Evolutionary conservation across 371 early-diverging fungal species (phyloP), one percentile per base, ranked within the genome.

Genomic region (Mortierella sp.): DNA sequence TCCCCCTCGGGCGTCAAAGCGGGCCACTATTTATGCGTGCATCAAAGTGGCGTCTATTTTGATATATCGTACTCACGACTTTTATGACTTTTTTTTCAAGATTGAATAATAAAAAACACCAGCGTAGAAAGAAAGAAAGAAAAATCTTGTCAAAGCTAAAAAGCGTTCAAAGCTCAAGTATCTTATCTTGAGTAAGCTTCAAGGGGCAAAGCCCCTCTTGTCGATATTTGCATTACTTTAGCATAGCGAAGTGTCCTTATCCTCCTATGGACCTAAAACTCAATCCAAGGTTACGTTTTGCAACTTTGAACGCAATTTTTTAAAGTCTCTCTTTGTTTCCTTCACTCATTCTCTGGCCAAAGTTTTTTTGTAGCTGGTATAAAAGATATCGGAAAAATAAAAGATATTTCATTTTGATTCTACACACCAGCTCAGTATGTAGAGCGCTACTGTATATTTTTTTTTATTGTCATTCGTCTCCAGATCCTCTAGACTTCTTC

Each of bases 401-500:
- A 16, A 5, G 11, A 11, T 43, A 14, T 43, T 10, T 24, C 52
- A 52, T 8, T 24, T 4, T 54, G 4, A 24, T 2, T 20, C 30
- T 11, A 11, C 22, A 30, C 14, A 30, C 32, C 3, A 28, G 30
- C 10, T 0, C 22, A 35, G 14, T 20, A 32, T 58, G 3, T 26
- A 58, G 16, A 57, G 12, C 26, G 14, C 59, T 30, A 1, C 11
- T 35, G 20, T 20, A 5, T 58, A 37, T 22, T 12, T 66, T 55
- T 37, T 39, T 66, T 40, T 6, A 20, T 26, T 12, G 10, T 66
- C n/a, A 68, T n/a, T 58, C 49, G 35, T 49, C 61, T 22, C 63
- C 68, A 8, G 69, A 65, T 57, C 73, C 78, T 62, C 51, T 57
- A 3, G 79, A 66, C 55, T 79, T 79, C 51, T 79, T 79, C n/a